These are phyloP conservation scores for Pseudohyphozyma bogoriensis DNA, from an alignment of 768 basidiomycete species.

Conservation along the genomic window DNA sequence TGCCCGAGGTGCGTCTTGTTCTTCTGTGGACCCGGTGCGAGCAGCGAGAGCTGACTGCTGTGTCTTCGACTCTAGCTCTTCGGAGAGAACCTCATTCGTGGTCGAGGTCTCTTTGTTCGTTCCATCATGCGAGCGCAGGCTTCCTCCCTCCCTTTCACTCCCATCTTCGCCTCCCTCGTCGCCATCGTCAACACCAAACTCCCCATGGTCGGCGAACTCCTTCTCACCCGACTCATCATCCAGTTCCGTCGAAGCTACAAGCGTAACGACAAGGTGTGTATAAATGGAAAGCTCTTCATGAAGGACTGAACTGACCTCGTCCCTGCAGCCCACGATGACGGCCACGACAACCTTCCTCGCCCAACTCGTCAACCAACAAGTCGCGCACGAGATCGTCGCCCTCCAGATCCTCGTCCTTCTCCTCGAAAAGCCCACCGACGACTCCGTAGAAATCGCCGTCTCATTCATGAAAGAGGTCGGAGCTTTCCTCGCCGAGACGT, in stretches of 20 bases:
- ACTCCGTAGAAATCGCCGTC: constrained; percentile 96
- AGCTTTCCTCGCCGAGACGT: constrained; percentile 82
- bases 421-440: constrained; percentile 89
- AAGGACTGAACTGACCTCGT: not conserved
- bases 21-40: not conserved
- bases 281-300: not conserved
- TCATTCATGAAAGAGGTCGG: constrained; percentile 97
- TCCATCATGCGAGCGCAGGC: constrained; percentile 98
- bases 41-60: not conserved
- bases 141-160: constrained; percentile 92
- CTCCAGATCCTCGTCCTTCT: constrained; percentile 92
- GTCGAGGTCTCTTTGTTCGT: constrained; percentile 80
- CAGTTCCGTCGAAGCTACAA: constrained; percentile 93
- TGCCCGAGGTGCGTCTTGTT: constrained; percentile 27
- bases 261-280: constrained; percentile 84
- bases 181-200: constrained; percentile 94
- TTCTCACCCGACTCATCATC: constrained; percentile 77
- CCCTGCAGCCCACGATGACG: constrained; percentile 68
- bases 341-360: constrained; percentile 78
- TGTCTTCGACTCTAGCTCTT: constrained; percentile 47
- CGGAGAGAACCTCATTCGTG: constrained; percentile 83
- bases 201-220: constrained; percentile 87
- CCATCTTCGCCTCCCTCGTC: constrained; percentile 88
- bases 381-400: constrained; percentile 87
- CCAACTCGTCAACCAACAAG: constrained; percentile 84